These are phyloP conservation scores for Euphorbia schlechtendalii DNA, from an alignment of 441 rosid genomes.

Conservation along the genomic window DNA sequence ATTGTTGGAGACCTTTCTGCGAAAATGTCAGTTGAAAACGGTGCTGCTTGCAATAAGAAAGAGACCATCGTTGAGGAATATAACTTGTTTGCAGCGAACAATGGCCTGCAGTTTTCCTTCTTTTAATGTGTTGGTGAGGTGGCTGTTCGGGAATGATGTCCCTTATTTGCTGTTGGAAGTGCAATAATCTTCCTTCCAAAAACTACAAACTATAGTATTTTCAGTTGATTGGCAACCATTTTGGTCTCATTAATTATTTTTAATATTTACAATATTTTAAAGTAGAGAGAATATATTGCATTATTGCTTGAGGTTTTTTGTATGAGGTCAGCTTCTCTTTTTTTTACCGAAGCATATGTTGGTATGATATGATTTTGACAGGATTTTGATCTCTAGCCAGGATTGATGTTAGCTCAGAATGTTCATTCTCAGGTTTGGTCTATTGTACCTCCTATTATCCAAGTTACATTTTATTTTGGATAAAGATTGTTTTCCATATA, in stretches of 20 bases:
- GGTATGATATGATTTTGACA: conserved; percentile 12
- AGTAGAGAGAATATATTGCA: conserved; percentile 32
- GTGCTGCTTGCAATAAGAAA: conserved; percentile 40
- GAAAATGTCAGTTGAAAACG: conserved; percentile 38
- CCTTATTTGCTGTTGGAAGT: conserved; percentile 33
- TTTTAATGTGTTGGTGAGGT: conserved; percentile 32
- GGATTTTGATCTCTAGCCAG: neutral
- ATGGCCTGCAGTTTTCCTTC: conserved; percentile 64
- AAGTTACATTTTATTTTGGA: no score
- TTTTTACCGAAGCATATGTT: conserved; percentile 22
- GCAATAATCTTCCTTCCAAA: conserved; percentile 40
- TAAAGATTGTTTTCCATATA: no score
- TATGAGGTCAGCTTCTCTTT: conserved; percentile 24
- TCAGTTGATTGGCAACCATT: conserved; percentile 33
- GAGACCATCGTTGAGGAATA: conserved; percentile 60
- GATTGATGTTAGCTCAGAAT: neutral
- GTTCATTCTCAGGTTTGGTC: no score
- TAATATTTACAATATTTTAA: conserved; percentile 22
- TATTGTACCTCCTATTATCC: no score
- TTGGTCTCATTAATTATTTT: conserved; percentile 22
- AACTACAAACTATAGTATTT: conserved; percentile 31
- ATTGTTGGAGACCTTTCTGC: conserved; percentile 40
- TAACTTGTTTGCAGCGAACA: conserved; percentile 82
- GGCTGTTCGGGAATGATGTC: conserved; percentile 34
- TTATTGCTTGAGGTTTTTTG: conserved; percentile 27